A percentile compares a stretch with the other conserved stretches of the same genome.
phyloP scores from a whole-genome alignment of 202 grass and related monocot genomes.

The Sporobolus alterniflorus region DNA sequence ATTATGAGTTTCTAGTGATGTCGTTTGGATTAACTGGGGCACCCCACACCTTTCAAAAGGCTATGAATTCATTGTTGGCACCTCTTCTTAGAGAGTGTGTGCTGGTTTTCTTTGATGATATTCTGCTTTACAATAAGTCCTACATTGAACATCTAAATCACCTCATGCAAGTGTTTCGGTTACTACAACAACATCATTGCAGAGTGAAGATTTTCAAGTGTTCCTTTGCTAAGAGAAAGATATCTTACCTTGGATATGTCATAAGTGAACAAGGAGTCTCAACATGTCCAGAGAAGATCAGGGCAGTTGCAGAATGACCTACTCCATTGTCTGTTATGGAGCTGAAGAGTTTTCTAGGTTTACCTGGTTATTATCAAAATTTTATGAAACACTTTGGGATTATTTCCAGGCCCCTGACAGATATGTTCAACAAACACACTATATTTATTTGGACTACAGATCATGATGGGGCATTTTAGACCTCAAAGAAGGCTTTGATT shows the following conservation, averaged over 20 bases:
- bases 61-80: too few relatives aligned
- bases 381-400: neutral
- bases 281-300: neutral
- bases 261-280: neutral
- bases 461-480: too few relatives aligned
- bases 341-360: neutral
- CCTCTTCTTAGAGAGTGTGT: neutral
- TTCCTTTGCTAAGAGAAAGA: neutral
- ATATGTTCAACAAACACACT: too few relatives aligned
- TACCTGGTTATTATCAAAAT: neutral
- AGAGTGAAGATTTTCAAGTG: neutral
- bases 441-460: too few relatives aligned
- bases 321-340: neutral
- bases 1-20: neutral
- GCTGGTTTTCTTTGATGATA: neutral
- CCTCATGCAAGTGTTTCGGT: neutral
- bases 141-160: neutral
- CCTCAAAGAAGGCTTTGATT: too few relatives aligned
- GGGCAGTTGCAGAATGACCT: accelerated
- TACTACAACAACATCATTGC: neutral
- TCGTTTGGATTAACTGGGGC: neutral
- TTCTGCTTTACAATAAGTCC: neutral
- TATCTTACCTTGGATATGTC: neutral
- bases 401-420: neutral
- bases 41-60: neutral